phyloP scores from a whole-genome alignment of 2,329 filamentous ascomycete species.

The Pyrenochaeta sp. region DNA sequence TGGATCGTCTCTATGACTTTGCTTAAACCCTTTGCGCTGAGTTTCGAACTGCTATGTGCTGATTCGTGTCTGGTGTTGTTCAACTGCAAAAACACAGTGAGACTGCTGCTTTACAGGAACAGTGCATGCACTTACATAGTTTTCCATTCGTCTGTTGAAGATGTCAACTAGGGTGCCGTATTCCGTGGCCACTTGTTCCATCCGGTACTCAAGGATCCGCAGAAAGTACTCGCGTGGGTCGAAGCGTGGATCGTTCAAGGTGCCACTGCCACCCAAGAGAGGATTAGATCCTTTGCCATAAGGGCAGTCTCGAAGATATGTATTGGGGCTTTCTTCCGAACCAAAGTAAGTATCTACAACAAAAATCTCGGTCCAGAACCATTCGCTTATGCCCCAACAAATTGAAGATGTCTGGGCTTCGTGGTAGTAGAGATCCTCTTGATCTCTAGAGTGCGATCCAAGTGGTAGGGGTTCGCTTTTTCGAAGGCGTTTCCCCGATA shows the following conservation, averaged over 20 bases:
- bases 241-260: constrained; percentile 10
- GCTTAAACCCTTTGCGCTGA: constrained; percentile 17
- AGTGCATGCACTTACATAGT: constrained; percentile 18
- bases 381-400: constrained; percentile 21
- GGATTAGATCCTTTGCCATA: constrained; percentile 17
- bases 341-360: constrained; percentile 27
- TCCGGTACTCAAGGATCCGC: constrained; percentile 9
- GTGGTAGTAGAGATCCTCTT: constrained; percentile 18
- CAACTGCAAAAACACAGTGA: not conserved
- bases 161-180: constrained; percentile 23
- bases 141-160: constrained; percentile 23
- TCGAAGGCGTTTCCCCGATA: constrained; percentile 10
- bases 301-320: constrained; percentile 6
- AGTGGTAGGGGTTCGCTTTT: constrained; percentile 18
- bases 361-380: constrained; percentile 26
- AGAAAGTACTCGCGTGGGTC: constrained; percentile 25
- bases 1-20: constrained; percentile 26
- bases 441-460: constrained; percentile 4
- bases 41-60: no score
- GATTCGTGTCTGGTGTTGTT: constrained; percentile 1
- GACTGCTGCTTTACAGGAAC: not conserved
- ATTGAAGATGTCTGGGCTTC: constrained; percentile 27
- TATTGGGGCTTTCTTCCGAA: constrained; percentile 11
- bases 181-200: constrained; percentile 15
- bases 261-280: constrained; percentile 10